Evolutionary conservation across 257 asterid species (phyloP).

Genomic region (Solanum neorickii): DNA sequence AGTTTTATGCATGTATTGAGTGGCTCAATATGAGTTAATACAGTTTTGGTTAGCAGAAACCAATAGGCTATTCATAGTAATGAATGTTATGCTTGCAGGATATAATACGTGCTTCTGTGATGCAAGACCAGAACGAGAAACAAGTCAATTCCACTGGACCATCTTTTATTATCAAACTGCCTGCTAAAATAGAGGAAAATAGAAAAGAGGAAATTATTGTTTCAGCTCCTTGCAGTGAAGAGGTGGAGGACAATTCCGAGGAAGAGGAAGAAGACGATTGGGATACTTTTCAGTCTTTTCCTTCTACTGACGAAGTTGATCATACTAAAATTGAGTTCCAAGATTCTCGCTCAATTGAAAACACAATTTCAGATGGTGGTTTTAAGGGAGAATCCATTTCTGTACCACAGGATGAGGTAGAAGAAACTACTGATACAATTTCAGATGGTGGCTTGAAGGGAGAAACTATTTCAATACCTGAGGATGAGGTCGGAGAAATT

Average conservation of each 20-base stretch:
- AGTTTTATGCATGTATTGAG: not conserved
- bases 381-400: constrained; percentile 16
- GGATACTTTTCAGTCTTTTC: constrained; percentile 97
- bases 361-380: constrained; percentile 10
- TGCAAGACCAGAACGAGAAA: constrained; percentile 50
- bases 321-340: constrained; percentile 19
- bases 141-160: constrained; percentile 36
- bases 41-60: not conserved
- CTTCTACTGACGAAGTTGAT: constrained; percentile 40
- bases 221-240: constrained; percentile 27
- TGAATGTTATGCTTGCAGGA: constrained; percentile 46
- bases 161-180: constrained; percentile 62
- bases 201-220: constrained; percentile 14
- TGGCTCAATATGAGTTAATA: not conserved
- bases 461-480: constrained; percentile 18
- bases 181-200: constrained; percentile 31
- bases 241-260: constrained; percentile 21
- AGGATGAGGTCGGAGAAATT: constrained; percentile 10
- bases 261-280: constrained; percentile 80
- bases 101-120: constrained; percentile 73
- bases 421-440: not conserved
- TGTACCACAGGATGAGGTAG: constrained; percentile 13
- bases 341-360: constrained; percentile 1
- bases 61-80: not conserved
- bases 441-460: constrained; percentile 8